phyloP scores from a whole-genome alignment of 2,329 filamentous ascomycete species.

The Penicillium italicum region DNA sequence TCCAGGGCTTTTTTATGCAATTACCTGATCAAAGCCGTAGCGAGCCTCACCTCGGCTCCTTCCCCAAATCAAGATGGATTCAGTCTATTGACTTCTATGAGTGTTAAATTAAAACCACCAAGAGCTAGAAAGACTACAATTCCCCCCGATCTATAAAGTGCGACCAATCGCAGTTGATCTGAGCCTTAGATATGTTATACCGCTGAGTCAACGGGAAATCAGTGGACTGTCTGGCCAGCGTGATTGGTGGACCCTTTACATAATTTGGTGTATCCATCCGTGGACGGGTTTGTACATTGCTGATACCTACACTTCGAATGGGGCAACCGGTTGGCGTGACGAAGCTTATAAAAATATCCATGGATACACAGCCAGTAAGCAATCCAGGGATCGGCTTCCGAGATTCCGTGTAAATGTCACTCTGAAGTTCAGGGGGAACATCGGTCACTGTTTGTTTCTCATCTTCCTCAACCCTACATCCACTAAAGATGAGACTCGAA shows the following conservation, averaged over 20 bases:
- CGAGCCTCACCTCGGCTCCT: too few species aligned
- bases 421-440: neutral
- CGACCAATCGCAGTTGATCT: neutral
- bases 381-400: neutral
- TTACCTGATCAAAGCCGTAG: too few species aligned
- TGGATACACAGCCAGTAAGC: neutral
- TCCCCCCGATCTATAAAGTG: neutral
- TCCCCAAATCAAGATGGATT: too few species aligned
- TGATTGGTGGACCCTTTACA: neutral
- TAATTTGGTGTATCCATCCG: too few species aligned
- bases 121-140: neutral
- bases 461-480: too few species aligned
- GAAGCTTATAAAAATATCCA: neutral
- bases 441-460: neutral
- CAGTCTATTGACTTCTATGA: too few species aligned
- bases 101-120: too few species aligned
- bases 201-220: neutral
- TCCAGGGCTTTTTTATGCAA: too few species aligned
- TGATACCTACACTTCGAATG: neutral
- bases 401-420: neutral
- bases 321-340: neutral
- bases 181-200: neutral
- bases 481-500: neutral
- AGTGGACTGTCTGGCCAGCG: too few species aligned
- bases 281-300: too few species aligned